Evolutionary conservation across 371 early-diverging fungal species (phyloP).

Genomic region (Mucor plumbeus): DNA sequence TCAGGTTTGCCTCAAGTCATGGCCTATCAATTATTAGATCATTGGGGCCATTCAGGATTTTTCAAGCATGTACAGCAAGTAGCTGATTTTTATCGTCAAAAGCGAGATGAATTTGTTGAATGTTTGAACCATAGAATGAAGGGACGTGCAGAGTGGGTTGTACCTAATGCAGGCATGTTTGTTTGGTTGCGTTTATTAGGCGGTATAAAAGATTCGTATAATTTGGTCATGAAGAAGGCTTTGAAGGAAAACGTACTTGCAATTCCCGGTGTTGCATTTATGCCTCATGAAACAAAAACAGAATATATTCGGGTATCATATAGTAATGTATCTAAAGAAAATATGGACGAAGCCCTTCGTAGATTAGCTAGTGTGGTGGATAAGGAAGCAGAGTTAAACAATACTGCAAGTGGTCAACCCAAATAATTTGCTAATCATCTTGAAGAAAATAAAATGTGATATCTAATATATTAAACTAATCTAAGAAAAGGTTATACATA

Average conservation of each 20-base stretch:
- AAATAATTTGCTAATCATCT: no score
- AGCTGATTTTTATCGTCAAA: slow-evolving; percentile 63
- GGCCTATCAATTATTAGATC: slow-evolving; percentile 59
- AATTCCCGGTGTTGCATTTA: slow-evolving; percentile 68
- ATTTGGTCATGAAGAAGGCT: slow-evolving; percentile 69
- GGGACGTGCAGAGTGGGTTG: slow-evolving; percentile 71
- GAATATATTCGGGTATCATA: slow-evolving; percentile 65
- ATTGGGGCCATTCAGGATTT: slow-evolving; percentile 73
- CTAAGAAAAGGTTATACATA: no score
- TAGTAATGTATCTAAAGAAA: slow-evolving; percentile 62
- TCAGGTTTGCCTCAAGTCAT: slow-evolving; percentile 77
- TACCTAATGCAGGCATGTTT: slow-evolving; percentile 83
- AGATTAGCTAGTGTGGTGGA: slow-evolving; percentile 55
- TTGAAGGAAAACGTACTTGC: slow-evolving; percentile 72
- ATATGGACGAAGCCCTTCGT: slow-evolving; percentile 68
- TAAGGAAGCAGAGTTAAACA: slow-evolving; percentile 21
- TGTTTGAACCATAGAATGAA: slow-evolving; percentile 60
- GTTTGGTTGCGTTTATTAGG: slow-evolving; percentile 76
- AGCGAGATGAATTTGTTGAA: slow-evolving; percentile 65
- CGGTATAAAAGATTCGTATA: slow-evolving; percentile 66
- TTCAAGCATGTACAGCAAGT: slow-evolving; percentile 65
- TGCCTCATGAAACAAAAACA: slow-evolving; percentile 28
- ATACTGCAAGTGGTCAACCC: not conserved
- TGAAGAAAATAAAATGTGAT: no score
- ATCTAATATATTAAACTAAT: no score